Evolutionary conservation across 192 early-diverging fungal species (phyloP), one percentile per base, ranked within the genome.

Genomic region (Coemansia sp.): DNA sequence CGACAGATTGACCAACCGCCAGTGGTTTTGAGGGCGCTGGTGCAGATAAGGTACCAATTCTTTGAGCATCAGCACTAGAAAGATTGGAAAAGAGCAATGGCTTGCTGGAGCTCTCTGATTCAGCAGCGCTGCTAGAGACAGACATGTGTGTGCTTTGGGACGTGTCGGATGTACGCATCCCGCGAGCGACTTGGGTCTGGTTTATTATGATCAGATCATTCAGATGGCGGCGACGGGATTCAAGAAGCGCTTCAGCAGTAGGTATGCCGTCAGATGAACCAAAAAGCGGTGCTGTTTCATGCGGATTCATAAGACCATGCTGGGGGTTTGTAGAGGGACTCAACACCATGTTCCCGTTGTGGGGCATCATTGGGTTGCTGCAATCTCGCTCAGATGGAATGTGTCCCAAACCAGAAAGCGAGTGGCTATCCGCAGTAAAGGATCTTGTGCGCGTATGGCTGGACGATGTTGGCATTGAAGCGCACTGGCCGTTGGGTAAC

Each of bases 181-280:
- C 69, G 38, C 80, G 80, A 19, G 66, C 68, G 3, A 72, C 80
- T 45, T 77, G 72, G 0, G 75, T 83, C 60, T 69, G 69, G 65
- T 74, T 77, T 22, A 83, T 83, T 17, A 77, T 83, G 56, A 69
- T 75, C 38, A 74, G 60, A 50, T 83, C 80, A 16, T 77, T 72
- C 38, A 83, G 64, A 42, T 74, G 80, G 10, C 80, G 75, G 19
- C 66, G 71, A 41, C 80, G 80, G 12, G 75, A 75, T 62, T 73
- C 63, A 10, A 75, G 72, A 43, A 77, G 72, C 5, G 65, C 72
- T 4, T 68, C 72, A 2, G 72, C 72, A 1, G 80, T 69, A 2
- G 75, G 71, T 5, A 71, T 51, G 4, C 69, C 73, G 13, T 57
- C 41, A 10, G 57, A 40, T 0, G 57, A 59, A 17, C 38, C 57